phyloP scores from a whole-genome alignment of 345 rosid species.

The Dipteronia dyeriana region DNA sequence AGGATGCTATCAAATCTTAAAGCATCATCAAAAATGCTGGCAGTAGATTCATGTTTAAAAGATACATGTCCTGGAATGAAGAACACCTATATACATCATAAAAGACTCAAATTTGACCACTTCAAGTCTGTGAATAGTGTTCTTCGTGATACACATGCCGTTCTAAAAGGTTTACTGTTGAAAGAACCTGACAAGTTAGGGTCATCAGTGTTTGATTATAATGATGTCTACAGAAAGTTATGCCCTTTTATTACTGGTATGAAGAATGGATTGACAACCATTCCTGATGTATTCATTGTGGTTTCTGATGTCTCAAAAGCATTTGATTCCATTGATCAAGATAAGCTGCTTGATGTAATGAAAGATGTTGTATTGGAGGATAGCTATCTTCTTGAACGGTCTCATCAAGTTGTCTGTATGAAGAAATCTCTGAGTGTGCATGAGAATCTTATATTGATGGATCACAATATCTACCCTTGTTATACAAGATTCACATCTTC shows the following conservation, averaged over 20 bases:
- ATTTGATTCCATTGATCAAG: conserved; percentile 78
- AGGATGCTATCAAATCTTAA: conserved; percentile 74
- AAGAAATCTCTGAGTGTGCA: conserved; percentile 50
- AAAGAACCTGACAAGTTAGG: conserved; percentile 72
- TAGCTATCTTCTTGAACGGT: conserved; percentile 45
- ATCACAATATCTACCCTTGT: conserved; percentile 20
- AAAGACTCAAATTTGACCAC: conserved; percentile 12
- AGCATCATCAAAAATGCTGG: conserved; percentile 46
- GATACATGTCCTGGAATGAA: conserved; percentile 16
- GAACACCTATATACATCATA: conserved; percentile 4
- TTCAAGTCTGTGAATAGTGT: conserved; percentile 49
- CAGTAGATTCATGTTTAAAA: conserved; percentile 17
- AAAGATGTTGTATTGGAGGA: conserved; percentile 50
- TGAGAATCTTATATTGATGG: conserved; percentile 36
- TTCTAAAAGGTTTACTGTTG: conserved; percentile 65
- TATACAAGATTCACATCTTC: conserved; percentile 42
- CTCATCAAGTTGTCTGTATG: conserved; percentile 48
- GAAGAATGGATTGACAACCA: conserved; percentile 43
- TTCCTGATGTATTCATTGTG: conserved; percentile 59
- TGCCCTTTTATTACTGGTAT: conserved; percentile 54
- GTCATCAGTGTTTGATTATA: conserved; percentile 82
- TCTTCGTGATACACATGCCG: conserved; percentile 68
- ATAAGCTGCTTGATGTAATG: conserved; percentile 57
- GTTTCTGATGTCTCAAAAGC: conserved; percentile 85
- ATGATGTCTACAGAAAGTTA: conserved; percentile 71